Percentiles rank a stretch among this genome's conserved stretches.
phyloP scores from a whole-genome alignment of 257 asterid species.

The Cynanchum wilfordii region DNA sequence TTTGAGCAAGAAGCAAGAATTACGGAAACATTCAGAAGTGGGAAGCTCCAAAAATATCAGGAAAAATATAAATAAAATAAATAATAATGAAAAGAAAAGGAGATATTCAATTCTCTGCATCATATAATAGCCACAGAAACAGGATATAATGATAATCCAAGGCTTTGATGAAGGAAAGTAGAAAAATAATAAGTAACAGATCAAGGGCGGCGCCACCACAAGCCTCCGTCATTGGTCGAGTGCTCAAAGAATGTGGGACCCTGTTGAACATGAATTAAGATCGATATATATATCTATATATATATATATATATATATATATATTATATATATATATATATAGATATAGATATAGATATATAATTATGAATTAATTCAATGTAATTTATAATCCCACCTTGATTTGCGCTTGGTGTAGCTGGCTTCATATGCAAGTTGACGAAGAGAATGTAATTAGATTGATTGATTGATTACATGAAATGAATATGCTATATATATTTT shows the following conservation, averaged over 20 bases:
- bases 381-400: conserved; percentile 18
- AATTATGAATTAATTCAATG: conserved; percentile 1
- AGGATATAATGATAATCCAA: neutral
- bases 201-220: neutral
- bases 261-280: neutral
- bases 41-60: neutral
- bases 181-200: neutral
- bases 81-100: too few relatives aligned
- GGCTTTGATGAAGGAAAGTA: neutral
- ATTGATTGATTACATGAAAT: neutral
- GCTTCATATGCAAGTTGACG: neutral
- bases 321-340: too few relatives aligned
- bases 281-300: too few relatives aligned
- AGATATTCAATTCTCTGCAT: neutral
- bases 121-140: conserved; percentile 6
- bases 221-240: conserved; percentile 20
- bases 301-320: too few relatives aligned
- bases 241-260: conserved; percentile 22
- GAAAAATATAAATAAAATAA: neutral
- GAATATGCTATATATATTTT: too few relatives aligned
- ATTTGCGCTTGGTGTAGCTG: conserved; percentile 23
- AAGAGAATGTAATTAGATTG: neutral
- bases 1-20: neutral
- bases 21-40: conserved; percentile 2
- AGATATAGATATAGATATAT: neutral